Conservation (phyloP, 306 rosid species). For the Lathyrus sativus region DNA sequence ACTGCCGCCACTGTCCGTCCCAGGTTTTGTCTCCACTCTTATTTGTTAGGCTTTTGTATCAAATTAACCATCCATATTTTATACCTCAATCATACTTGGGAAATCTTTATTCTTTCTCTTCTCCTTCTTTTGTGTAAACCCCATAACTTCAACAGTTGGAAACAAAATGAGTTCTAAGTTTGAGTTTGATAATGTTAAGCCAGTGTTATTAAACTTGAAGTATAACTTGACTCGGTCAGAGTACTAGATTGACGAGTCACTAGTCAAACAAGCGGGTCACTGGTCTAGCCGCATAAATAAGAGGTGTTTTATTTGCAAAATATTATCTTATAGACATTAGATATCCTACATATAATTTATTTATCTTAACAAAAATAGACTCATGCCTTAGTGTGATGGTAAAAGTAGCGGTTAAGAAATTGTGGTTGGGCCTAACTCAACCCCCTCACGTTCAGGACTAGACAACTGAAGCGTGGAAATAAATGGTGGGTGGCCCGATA, state of each 20-base stretch:
- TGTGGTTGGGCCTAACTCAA: too few species aligned
- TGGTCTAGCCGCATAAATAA: neutral
- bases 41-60: neutral
- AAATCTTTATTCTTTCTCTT: neutral
- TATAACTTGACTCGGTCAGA: neutral
- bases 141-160: slow-evolving; percentile 5
- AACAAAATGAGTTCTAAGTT: slow-evolving; percentile 27
- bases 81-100: neutral
- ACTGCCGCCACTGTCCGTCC: neutral
- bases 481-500: too few species aligned
- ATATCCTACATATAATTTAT: neutral
- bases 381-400: neutral
- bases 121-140: slow-evolving; percentile 2
- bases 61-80: neutral
- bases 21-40: slow-evolving; percentile 8
- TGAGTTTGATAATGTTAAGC: slow-evolving; percentile 27
- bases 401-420: too few species aligned
- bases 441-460: too few species aligned
- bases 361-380: neutral
- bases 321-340: neutral
- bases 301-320: neutral
- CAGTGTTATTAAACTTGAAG: neutral
- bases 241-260: neutral
- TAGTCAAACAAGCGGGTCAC: neutral
- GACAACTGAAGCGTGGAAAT: too few species aligned